These are phyloP conservation scores for Solanum neorickii DNA, from an alignment of 257 asterid species.

Conservation along the genomic window DNA sequence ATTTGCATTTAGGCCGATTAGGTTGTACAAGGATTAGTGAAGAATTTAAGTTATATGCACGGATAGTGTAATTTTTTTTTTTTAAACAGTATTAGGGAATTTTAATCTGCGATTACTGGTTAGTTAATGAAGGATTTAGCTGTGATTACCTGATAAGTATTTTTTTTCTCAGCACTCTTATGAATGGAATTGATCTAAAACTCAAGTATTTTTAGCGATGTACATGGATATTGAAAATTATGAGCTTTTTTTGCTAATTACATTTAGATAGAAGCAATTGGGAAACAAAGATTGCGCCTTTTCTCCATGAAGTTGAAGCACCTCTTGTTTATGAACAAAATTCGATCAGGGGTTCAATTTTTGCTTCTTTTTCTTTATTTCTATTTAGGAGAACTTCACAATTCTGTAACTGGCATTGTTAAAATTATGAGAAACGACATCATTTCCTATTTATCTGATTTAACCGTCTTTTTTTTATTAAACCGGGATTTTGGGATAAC, in stretches of 20 bases:
- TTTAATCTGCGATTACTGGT: not conserved
- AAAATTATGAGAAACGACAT: not conserved
- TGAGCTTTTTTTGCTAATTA: not conserved
- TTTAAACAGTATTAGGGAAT: not conserved
- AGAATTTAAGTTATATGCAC: not conserved
- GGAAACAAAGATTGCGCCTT: not conserved
- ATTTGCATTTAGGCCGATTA: not conserved
- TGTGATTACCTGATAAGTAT: not conserved
- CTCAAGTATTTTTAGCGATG: not conserved
- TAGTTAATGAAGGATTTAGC: not conserved
- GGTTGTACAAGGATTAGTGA: not conserved
- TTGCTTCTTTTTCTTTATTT: not conserved
- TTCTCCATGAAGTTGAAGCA: not conserved
- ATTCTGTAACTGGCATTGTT: not conserved
- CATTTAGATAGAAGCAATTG: not conserved
- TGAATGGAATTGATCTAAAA: not conserved
- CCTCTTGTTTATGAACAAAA: not conserved
- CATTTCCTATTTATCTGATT: not conserved
- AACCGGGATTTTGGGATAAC: not conserved
- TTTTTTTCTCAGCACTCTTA: not conserved
- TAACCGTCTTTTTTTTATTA: not conserved
- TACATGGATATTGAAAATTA: not conserved
- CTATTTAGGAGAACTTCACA: not conserved
- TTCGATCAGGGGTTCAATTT: not conserved
- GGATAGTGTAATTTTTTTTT: not conserved